Evolutionary conservation across 176 grass and related monocot species (phyloP), one percentile per base, ranked within the genome.

Genomic region (Triticum urartu): DNA sequence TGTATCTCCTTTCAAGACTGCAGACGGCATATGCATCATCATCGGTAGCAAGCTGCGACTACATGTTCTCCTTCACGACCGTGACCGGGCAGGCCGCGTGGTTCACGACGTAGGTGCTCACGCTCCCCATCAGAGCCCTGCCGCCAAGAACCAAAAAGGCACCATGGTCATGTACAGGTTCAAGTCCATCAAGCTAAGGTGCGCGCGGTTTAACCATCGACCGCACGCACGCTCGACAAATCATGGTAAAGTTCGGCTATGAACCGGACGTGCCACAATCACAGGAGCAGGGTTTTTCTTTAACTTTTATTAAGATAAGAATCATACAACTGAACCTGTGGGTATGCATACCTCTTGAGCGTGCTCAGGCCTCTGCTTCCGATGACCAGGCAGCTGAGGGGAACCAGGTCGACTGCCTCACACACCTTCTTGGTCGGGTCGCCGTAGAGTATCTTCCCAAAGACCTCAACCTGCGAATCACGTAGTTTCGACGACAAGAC

Each of bases 311-410:
- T 5, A 4, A 25, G 59, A 43, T 5, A 4, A 25, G 59, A 43
- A 43, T 21, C 35, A 6, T 11, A 69, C 21, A 76, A 17, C 7
- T 22, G 15, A 78, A 62, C 1, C 2, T 13, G 43, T 22, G 24
- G 13, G 82, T 32, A n/a, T 76, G n/a, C 20, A 63, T 87, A 96
- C 94, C 94, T 93, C 71, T 92, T 97, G 2, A 97, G 75, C 67
- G 88, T 88, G 82, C 91, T 88, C 11, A 97, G 68, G 17, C 91
- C 94, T 88, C 94, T 92, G 56, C 83, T 90, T 64, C 94, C 94
- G 0, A 94, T 68, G 4, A 94, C 87, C 10, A 97, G 58, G 80
- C 85, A 92, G 79, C 73, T 82, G 47, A 97, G 85, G 30, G 91
- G 91, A 64, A 90, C 82, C 56, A 82, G 71, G 30, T 90, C 94